Percentiles rank a stretch among this genome's conserved stretches.
phyloP scores from a whole-genome alignment of 192 early-diverging fungal species.

The Coemansia sp. region DNA sequence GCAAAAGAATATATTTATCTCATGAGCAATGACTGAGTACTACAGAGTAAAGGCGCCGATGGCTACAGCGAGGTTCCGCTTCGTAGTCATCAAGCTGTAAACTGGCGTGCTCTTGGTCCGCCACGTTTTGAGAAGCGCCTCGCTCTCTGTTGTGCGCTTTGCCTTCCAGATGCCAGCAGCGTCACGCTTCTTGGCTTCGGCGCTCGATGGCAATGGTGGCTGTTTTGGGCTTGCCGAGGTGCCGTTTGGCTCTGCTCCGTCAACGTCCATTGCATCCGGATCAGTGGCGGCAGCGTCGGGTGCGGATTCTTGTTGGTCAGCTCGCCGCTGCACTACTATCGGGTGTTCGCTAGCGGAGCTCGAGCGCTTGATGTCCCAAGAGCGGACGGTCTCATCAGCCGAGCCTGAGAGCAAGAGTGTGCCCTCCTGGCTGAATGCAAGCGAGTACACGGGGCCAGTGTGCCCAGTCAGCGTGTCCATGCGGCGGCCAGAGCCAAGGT shows the following conservation, averaged over 20 bases:
- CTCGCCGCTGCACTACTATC: conserved; percentile 28
- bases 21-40: not conserved
- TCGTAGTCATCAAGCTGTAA: conserved; percentile 79
- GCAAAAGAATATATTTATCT: not conserved
- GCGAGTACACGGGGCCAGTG: conserved; percentile 74
- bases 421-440: conserved; percentile 82
- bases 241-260: not conserved
- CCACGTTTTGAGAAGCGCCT: conserved; percentile 70
- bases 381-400: conserved; percentile 84
- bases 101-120: conserved; percentile 92
- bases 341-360: conserved; percentile 44
- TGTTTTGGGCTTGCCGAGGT: not conserved
- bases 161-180: conserved; percentile 54
- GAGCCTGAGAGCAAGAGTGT: conserved; percentile 79
- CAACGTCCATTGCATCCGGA: conserved; percentile 9
- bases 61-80: conserved; percentile 81
- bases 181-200: conserved; percentile 46
- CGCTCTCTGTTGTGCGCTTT: conserved; percentile 38
- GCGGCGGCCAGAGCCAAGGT: conserved; percentile 77
- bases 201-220: not conserved
- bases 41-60: conserved; percentile 68
- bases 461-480: conserved; percentile 88
- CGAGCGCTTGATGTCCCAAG: conserved; percentile 82
- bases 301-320: conserved; percentile 3
- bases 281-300: conserved; percentile 38